phyloP scores from a whole-genome alignment of 2,329 filamentous ascomycete species.

The Metarhizium robertsii region DNA sequence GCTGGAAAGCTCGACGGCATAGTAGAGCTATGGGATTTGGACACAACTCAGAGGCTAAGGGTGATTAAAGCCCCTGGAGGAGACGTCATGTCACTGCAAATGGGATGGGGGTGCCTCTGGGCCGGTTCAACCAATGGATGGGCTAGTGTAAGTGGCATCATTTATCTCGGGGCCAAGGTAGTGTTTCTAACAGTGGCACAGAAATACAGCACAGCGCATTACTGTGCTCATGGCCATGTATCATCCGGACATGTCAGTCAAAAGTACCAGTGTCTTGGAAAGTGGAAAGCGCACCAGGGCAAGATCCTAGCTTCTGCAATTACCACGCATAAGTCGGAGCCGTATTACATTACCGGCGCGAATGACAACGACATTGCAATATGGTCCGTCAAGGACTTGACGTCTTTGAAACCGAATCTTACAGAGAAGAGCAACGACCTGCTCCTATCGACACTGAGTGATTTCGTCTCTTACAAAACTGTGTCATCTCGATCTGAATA shows the following conservation, averaged over 20 bases:
- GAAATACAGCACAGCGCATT: slow-evolving; percentile 60
- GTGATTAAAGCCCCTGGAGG: slow-evolving; percentile 73
- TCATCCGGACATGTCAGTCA: slow-evolving; percentile 53
- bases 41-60: slow-evolving; percentile 82
- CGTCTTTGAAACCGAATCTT: slow-evolving; percentile 22
- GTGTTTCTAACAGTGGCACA: slow-evolving; percentile 18
- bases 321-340: slow-evolving; percentile 57
- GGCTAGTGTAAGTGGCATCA: slow-evolving; percentile 53
- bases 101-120: slow-evolving; percentile 78
- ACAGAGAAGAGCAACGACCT: slow-evolving; percentile 36
- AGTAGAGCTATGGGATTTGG: slow-evolving; percentile 93
- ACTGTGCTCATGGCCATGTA: slow-evolving; percentile 43
- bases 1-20: slow-evolving; percentile 80
- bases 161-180: accelerated
- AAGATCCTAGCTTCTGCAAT: slow-evolving; percentile 80
- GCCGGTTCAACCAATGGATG: slow-evolving; percentile 85
- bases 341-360: slow-evolving; percentile 89
- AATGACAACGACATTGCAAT: slow-evolving; percentile 86
- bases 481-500: slow-evolving; percentile 81
- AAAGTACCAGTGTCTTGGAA: slow-evolving; percentile 69
- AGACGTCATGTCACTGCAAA: slow-evolving; percentile 78
- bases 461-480: slow-evolving; percentile 87
- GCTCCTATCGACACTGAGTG: slow-evolving; percentile 62
- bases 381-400: slow-evolving; percentile 60
- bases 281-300: slow-evolving; percentile 77